These are phyloP conservation scores for Pterocarpus macrocarpus DNA, from an alignment of 306 rosid species.

Conservation along the genomic window DNA sequence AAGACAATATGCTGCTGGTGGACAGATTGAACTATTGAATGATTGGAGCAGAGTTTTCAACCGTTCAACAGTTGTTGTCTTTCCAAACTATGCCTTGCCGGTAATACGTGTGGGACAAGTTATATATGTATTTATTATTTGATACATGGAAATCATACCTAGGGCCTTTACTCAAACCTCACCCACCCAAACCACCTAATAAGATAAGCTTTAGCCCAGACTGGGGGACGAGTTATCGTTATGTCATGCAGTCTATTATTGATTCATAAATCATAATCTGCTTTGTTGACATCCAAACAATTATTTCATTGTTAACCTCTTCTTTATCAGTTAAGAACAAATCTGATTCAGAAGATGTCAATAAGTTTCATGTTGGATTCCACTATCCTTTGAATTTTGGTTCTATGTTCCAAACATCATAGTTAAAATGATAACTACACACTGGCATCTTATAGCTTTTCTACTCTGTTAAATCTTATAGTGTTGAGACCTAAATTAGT, in stretches of 20 bases:
- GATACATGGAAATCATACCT: constrained; percentile 17
- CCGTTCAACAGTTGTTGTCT: constrained; percentile 91
- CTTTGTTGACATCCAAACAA: constrained; percentile 5
- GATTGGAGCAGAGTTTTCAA: constrained; percentile 92
- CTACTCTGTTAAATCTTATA: not conserved
- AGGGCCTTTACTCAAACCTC: not conserved
- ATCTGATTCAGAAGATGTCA: constrained; percentile 7
- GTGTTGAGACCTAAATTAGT: constrained; percentile 27
- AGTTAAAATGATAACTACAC: constrained; percentile 11
- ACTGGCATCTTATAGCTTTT: constrained; percentile 19
- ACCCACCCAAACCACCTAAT: too few relatives aligned
- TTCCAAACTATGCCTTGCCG: constrained; percentile 90
- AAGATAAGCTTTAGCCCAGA: too few relatives aligned
- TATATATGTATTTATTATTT: constrained; percentile 24
- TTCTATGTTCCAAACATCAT: constrained; percentile 7
- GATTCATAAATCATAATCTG: not conserved
- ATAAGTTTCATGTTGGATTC: constrained; percentile 15
- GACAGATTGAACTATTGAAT: constrained; percentile 72
- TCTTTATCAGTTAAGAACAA: constrained; percentile 25
- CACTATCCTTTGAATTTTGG: constrained; percentile 25
- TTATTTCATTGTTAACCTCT: constrained; percentile 14
- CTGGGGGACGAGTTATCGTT: not conserved
- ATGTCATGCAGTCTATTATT: not conserved
- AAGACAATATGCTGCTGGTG: constrained; percentile 61
- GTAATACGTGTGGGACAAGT: constrained; percentile 63